Percentiles rank a stretch among this genome's conserved stretches.
Evolutionary conservation across 495 filamentous ascomycete genomes (phyloP).

Genomic region (Penicillium manginii): DNA sequence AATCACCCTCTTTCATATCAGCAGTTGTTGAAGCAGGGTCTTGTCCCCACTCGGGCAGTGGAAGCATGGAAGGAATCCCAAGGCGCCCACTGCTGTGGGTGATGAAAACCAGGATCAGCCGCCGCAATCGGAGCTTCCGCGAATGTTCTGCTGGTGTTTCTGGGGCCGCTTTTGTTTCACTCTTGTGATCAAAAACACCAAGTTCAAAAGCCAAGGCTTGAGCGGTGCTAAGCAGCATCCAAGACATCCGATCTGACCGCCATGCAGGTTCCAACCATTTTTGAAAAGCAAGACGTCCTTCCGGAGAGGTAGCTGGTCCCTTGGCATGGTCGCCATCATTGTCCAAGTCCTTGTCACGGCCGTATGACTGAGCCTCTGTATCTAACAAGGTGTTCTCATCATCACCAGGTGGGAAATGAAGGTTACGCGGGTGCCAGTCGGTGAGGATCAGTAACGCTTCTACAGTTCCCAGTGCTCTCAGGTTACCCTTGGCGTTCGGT

Average conservation of each 20-base stretch:
- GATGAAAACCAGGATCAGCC: constrained; percentile 84
- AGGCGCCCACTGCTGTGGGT: constrained; percentile 90
- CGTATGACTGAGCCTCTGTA: constrained; percentile 49
- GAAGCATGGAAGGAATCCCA: constrained; percentile 93
- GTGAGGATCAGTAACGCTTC: constrained; percentile 92
- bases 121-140: constrained; percentile 79
- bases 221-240: constrained; percentile 94
- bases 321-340: constrained; percentile 40
- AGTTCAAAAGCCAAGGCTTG: constrained; percentile 90
- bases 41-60: constrained; percentile 58
- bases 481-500: constrained; percentile 64
- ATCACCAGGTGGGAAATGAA: constrained; percentile 93
- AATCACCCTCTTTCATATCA: constrained; percentile 33
- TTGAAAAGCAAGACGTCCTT: constrained; percentile 70
- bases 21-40: constrained; percentile 43
- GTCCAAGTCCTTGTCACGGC: constrained; percentile 40
- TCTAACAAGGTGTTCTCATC: constrained; percentile 65
- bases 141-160: constrained; percentile 67
- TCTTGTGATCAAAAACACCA: constrained; percentile 88
- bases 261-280: constrained; percentile 97
- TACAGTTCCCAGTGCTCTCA: constrained; percentile 89
- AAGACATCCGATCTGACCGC: constrained; percentile 96
- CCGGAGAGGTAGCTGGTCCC: constrained; percentile 54
- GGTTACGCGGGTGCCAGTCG: constrained; percentile 93
- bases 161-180: constrained; percentile 49